Percentiles rank a stretch among this genome's conserved stretches.
These are phyloP conservation scores for Posidonia oceanica DNA, from an alignment of 116 monocot species.

Conservation along the genomic window DNA sequence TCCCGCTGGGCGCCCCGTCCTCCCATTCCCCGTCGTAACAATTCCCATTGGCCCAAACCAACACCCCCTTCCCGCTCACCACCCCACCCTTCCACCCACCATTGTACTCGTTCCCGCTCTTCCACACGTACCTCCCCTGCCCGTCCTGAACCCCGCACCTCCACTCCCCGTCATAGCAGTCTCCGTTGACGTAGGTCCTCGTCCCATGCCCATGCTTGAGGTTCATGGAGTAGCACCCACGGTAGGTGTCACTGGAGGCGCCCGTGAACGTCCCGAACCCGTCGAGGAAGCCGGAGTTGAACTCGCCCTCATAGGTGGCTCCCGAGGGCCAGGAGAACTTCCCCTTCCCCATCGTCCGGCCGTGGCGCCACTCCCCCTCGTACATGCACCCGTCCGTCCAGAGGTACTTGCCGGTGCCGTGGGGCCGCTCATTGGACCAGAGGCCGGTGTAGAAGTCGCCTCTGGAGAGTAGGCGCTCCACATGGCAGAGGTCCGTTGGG, in stretches of 20 bases:
- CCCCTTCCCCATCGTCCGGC: constrained; percentile 28
- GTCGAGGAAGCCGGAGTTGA: constrained; percentile 44
- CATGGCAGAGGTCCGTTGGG: neutral
- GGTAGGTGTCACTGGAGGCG: constrained; percentile 28
- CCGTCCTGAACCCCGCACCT: constrained; percentile 22
- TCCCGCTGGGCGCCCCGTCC: constrained; percentile 34
- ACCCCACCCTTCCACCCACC: constrained; percentile 27
- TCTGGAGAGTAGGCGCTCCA: constrained; percentile 22
- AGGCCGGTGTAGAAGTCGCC: constrained; percentile 44
- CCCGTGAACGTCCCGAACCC: constrained; percentile 35
- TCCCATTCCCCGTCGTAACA: constrained; percentile 48
- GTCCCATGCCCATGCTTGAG: constrained; percentile 31
- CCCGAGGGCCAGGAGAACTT: constrained; percentile 55
- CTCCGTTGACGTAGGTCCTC: constrained; percentile 37
- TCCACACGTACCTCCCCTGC: constrained; percentile 33
- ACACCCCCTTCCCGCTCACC: constrained; percentile 18
- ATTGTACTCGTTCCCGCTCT: constrained; percentile 26
- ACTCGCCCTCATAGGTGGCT: constrained; percentile 46
- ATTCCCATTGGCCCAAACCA: constrained; percentile 33
- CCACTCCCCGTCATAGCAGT: constrained; percentile 53
- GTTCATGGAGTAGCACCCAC: constrained; percentile 28
- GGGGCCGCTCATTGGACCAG: constrained; percentile 24
- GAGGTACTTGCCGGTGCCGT: constrained; percentile 44
- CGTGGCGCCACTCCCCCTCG: constrained; percentile 41
- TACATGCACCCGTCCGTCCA: constrained; percentile 61